Percentiles rank a stretch among this genome's conserved stretches.
These are phyloP conservation scores for Rhytidiadelphus loreus DNA, from an alignment of 225 moss, liverwort and hornwort species.

Conservation along the genomic window DNA sequence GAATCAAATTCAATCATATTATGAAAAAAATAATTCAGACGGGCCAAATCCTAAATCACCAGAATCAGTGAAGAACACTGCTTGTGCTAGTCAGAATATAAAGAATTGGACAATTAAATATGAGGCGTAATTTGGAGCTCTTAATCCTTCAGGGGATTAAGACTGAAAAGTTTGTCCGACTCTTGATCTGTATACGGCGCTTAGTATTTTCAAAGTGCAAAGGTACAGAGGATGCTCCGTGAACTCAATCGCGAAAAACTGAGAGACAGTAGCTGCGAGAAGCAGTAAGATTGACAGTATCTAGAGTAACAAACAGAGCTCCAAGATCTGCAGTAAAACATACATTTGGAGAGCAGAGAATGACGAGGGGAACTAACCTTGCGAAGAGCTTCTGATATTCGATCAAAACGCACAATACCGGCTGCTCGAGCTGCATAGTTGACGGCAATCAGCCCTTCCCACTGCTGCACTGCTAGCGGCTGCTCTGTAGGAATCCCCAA, in stretches of 20 bases:
- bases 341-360: neutral
- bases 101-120: neutral
- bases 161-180: neutral
- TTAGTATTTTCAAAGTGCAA: neutral
- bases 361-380: slow-evolving; percentile 5
- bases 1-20: neutral
- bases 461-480: slow-evolving; percentile 94
- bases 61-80: neutral
- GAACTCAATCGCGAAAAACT: neutral
- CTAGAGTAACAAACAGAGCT: neutral
- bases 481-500: slow-evolving; percentile 71
- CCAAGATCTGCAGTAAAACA: neutral
- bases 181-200: neutral
- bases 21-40: neutral
- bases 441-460: slow-evolving; percentile 88
- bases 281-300: neutral
- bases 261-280: neutral
- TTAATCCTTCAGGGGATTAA: neutral
- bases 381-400: slow-evolving; percentile 72
- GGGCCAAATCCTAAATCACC: neutral
- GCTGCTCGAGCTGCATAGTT: slow-evolving; percentile 90
- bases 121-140: neutral
- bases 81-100: neutral
- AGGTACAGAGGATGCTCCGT: neutral
- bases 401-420: slow-evolving; percentile 80